A percentile compares a stretch with the other conserved stretches of the same genome.
phyloP scores from a whole-genome alignment of 495 filamentous ascomycete species.

The Tuber melanosporum region DNA sequence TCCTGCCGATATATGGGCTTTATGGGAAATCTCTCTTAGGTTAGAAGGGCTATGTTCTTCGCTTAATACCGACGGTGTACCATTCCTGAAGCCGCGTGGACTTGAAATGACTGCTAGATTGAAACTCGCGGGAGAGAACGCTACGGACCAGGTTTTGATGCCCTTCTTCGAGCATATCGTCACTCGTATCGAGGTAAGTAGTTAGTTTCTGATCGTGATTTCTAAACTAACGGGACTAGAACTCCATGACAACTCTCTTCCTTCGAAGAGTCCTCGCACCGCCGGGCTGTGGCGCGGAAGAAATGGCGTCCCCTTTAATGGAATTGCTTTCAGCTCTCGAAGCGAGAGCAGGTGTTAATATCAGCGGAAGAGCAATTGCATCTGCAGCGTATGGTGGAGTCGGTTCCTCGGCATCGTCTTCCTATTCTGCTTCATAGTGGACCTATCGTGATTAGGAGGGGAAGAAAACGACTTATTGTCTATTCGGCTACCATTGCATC shows the following conservation, averaged over 20 bases:
- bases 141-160: constrained; percentile 76
- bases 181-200: constrained; percentile 82
- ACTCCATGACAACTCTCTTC: constrained; percentile 36
- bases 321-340: constrained; percentile 31
- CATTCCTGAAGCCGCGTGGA: constrained; percentile 63
- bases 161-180: constrained; percentile 91
- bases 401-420: constrained; percentile 25
- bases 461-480: background rate
- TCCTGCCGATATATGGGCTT: constrained; percentile 72
- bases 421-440: constrained; percentile 21
- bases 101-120: constrained; percentile 75
- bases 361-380: background rate
- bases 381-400: constrained; percentile 10
- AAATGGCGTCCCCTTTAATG: constrained; percentile 15
- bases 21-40: constrained; percentile 84
- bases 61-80: constrained; percentile 55
- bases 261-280: constrained; percentile 29
- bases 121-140: constrained; percentile 73
- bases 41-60: constrained; percentile 87
- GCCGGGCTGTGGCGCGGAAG: constrained; percentile 4
- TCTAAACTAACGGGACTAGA: constrained; percentile 21
- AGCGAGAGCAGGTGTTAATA: constrained; percentile 24
- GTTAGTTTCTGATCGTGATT: background rate
- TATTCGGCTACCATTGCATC: background rate
- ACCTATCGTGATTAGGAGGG: background rate